These are phyloP conservation scores for Colletotrichum sp. DNA, from an alignment of 2,329 filamentous ascomycete species.

Conservation along the genomic window DNA sequence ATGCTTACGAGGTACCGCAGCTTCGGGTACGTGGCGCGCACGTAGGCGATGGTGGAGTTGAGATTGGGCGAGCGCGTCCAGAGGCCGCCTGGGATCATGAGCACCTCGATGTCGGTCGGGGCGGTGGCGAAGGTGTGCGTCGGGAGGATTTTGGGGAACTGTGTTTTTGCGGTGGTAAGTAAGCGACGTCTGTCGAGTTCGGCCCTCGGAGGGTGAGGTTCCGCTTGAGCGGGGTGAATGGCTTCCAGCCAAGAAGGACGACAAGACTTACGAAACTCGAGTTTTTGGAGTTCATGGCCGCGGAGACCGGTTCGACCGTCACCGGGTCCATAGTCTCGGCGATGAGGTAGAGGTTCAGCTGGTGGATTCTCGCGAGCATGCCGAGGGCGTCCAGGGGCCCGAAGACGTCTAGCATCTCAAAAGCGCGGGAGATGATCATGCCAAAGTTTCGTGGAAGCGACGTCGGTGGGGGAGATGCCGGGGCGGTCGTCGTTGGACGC, in stretches of 20 bases:
- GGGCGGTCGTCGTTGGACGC: neutral
- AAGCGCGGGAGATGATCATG: constrained; percentile 48
- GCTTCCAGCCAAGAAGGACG: neutral
- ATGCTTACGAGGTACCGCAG: constrained; percentile 58
- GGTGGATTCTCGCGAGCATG: neutral
- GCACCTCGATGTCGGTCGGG: constrained; percentile 52
- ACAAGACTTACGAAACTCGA: constrained; percentile 13
- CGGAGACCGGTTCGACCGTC: neutral
- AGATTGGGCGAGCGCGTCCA: constrained; percentile 28
- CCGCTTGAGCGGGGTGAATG: neutral
- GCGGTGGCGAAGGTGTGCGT: constrained; percentile 48
- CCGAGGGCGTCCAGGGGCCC: constrained; percentile 49
- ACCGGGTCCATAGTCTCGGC: constrained; percentile 16
- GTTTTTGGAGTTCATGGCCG: constrained; percentile 15
- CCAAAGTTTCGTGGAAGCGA: constrained; percentile 34
- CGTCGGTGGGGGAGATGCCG: neutral
- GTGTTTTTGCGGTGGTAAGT: neutral
- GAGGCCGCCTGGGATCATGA: constrained; percentile 60
- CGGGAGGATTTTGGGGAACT: constrained; percentile 23
- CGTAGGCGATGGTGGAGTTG: constrained; percentile 33
- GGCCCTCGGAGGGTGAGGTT: neutral
- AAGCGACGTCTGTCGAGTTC: neutral
- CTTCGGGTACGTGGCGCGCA: constrained; percentile 39
- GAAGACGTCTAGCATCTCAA: constrained; percentile 51
- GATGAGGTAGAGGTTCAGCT: constrained; percentile 13